phyloP scores from a whole-genome alignment of 2,329 filamentous ascomycete species.

The Verticillium tricorpus region DNA sequence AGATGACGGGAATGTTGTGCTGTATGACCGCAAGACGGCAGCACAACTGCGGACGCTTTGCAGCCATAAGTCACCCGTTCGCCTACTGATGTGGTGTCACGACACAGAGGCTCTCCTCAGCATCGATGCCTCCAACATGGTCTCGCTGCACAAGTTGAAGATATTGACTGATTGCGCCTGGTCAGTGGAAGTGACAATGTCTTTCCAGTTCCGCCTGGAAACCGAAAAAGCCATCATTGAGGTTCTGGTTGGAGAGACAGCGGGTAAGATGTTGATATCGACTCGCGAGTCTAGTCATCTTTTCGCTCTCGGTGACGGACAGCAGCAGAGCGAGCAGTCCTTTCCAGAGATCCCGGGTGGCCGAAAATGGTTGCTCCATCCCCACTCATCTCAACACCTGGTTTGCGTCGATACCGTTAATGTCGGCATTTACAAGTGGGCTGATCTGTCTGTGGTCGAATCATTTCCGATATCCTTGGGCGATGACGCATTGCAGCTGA shows the following conservation, averaged over 20 bases:
- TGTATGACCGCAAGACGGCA: slow-evolving; percentile 23
- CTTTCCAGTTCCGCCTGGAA: slow-evolving; percentile 16
- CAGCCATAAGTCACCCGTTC: slow-evolving; percentile 21
- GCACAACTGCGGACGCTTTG: slow-evolving; percentile 19
- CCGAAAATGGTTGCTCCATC: slow-evolving; percentile 17
- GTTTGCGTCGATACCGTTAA: slow-evolving; percentile 21
- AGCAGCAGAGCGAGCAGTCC: slow-evolving; percentile 14
- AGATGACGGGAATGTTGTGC: slow-evolving; percentile 26
- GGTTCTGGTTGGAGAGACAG: slow-evolving; percentile 18
- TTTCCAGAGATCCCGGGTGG: slow-evolving; percentile 1
- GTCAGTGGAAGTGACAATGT: slow-evolving; percentile 2
- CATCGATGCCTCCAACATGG: slow-evolving; percentile 21
- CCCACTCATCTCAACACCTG: slow-evolving; percentile 16
- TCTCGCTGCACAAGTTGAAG: slow-evolving; percentile 14
- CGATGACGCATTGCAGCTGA: slow-evolving; percentile 13
- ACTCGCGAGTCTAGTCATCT: slow-evolving; percentile 25
- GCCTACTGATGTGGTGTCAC: slow-evolving; percentile 21
- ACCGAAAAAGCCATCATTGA: slow-evolving; percentile 18
- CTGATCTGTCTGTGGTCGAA: slow-evolving; percentile 21
- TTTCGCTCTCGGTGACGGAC: slow-evolving; percentile 18
- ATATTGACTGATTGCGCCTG: slow-evolving; percentile 10
- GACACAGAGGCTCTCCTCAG: slow-evolving; percentile 19
- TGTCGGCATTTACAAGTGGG: slow-evolving; percentile 21
- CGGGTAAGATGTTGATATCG: slow-evolving; percentile 24
- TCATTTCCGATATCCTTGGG: slow-evolving; percentile 4